Conservation (phyloP, 169 alveolate genomes). For the Cryptosporidium sp. region DNA sequence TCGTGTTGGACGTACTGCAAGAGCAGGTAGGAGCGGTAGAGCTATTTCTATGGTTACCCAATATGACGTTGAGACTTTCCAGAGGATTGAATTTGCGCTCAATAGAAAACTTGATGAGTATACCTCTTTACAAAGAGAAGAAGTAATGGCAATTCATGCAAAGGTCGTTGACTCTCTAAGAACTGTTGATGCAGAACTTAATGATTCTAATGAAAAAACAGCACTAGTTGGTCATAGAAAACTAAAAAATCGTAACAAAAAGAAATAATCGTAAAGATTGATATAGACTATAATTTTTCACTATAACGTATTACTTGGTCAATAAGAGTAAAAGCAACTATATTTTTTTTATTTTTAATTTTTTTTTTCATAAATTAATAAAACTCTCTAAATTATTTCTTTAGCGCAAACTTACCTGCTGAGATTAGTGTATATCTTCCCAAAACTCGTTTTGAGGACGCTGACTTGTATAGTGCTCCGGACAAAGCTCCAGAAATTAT, state of each 20-base stretch:
- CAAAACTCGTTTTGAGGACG: conserved; percentile 49
- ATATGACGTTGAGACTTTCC: conserved; percentile 93
- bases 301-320: conserved; percentile 57
- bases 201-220: conserved; percentile 60
- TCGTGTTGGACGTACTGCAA: conserved; percentile 99
- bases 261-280: conserved; percentile 1
- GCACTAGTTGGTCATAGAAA: conserved; percentile 60
- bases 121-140: conserved; percentile 34
- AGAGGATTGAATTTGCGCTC: conserved; percentile 91
- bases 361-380: background rate
- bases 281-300: background rate
- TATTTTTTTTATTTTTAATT: background rate
- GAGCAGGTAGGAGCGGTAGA: conserved; percentile 98
- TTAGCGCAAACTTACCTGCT: conserved; percentile 20
- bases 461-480: conserved; percentile 86
- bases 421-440: conserved; percentile 40
- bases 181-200: conserved; percentile 60
- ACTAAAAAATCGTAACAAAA: conserved; percentile 30
- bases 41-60: conserved; percentile 97
- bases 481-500: conserved; percentile 85
- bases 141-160: conserved; percentile 62
- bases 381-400: background rate
- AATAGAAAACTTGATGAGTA: conserved; percentile 88
- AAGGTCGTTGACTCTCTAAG: conserved; percentile 63
- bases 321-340: conserved; percentile 48